Percentiles rank a stretch among this genome's conserved stretches.
Conservation (phyloP, 495 filamentous ascomycete species). For the Aspergillus nanangensis region DNA sequence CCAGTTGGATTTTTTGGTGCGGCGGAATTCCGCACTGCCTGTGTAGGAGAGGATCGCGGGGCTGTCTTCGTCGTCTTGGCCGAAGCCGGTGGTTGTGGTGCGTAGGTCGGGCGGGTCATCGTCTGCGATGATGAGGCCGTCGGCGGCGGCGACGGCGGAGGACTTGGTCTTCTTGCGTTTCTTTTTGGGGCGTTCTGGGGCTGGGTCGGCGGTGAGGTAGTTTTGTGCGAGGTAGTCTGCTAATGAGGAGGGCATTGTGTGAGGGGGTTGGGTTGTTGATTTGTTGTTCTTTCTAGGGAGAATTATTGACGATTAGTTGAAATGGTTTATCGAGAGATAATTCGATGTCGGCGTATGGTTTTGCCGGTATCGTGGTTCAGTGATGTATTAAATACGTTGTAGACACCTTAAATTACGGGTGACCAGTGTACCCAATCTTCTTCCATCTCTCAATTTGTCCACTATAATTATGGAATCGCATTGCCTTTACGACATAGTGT, state of each 20-base stretch:
- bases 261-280: too few relatives aligned
- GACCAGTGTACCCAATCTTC: too few relatives aligned
- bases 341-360: too few relatives aligned
- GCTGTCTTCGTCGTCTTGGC: constrained; percentile 40
- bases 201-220: constrained; percentile 76
- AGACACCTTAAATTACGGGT: too few relatives aligned
- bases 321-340: too few relatives aligned
- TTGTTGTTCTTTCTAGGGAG: too few relatives aligned
- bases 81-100: constrained; percentile 29
- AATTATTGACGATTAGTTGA: too few relatives aligned
- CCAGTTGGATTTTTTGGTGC: constrained; percentile 75
- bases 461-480: too few relatives aligned
- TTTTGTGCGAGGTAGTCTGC: constrained; percentile 90
- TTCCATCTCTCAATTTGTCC: too few relatives aligned
- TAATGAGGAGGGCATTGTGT: constrained; percentile 46
- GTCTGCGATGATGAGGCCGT: constrained; percentile 83
- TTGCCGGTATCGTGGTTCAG: too few relatives aligned
- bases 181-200: constrained; percentile 56
- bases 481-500: too few relatives aligned
- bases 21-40: constrained; percentile 65
- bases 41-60: constrained; percentile 46
- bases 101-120: constrained; percentile 80
- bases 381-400: too few relatives aligned
- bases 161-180: constrained; percentile 85
- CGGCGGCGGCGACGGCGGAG: constrained; percentile 35